These are phyloP conservation scores for Ulota crispa DNA, from an alignment of 225 moss, liverwort and hornwort species.

Conservation along the genomic window DNA sequence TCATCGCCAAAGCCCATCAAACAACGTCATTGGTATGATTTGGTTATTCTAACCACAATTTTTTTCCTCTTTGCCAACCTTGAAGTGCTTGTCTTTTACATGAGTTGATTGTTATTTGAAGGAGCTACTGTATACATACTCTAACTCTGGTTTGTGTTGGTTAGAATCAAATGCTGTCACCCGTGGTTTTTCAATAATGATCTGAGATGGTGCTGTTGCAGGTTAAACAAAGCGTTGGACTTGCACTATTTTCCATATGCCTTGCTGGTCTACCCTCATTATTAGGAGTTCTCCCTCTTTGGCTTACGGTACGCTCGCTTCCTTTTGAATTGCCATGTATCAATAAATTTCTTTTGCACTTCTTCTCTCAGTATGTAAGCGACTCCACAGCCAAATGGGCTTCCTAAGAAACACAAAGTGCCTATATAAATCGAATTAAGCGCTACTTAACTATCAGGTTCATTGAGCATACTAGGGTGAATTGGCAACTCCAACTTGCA, in stretches of 20 bases:
- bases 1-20: slow-evolving; percentile 94
- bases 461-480: background rate
- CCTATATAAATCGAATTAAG: background rate
- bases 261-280: slow-evolving; percentile 89
- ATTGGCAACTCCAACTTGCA: background rate
- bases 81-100: background rate
- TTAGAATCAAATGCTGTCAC: background rate
- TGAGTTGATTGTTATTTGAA: background rate
- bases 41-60: background rate
- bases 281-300: slow-evolving; percentile 87
- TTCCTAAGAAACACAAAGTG: background rate
- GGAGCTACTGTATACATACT: background rate
- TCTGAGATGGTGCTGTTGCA: slow-evolving; percentile 34
- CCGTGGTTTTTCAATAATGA: background rate
- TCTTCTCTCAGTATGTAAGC: background rate
- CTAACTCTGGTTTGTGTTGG: background rate
- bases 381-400: background rate
- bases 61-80: background rate
- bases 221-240: slow-evolving; percentile 97
- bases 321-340: background rate
- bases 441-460: background rate
- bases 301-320: slow-evolving; percentile 75
- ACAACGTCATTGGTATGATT: slow-evolving; percentile 78
- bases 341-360: background rate
- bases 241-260: slow-evolving; percentile 84